A percentile compares a stretch with the other conserved stretches of the same genome.
These are phyloP conservation scores for Gentiana straminea DNA, from an alignment of 257 asterid genomes.

Conservation along the genomic window DNA sequence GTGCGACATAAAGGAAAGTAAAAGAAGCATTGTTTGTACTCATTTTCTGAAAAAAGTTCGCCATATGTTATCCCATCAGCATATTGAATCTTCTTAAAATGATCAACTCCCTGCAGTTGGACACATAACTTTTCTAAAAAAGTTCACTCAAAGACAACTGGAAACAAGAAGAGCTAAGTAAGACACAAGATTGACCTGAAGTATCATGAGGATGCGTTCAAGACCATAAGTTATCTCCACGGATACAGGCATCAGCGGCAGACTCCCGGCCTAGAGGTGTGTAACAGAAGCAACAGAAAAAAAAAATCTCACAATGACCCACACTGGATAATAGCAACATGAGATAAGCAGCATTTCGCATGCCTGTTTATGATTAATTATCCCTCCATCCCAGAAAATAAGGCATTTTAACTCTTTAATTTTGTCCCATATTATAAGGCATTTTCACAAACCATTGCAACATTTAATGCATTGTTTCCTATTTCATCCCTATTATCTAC, in stretches of 20 bases:
- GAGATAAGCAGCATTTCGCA: neutral
- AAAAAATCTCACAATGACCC: neutral
- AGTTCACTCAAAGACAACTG: slow-evolving; percentile 6
- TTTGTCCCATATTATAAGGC: no score
- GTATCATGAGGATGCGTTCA: slow-evolving; percentile 93
- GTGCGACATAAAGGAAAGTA: neutral
- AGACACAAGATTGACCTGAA: slow-evolving; percentile 58
- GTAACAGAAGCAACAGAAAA: slow-evolving; percentile 12
- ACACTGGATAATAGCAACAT: neutral
- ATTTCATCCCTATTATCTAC: no score
- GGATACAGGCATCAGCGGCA: slow-evolving; percentile 77
- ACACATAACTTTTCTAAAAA: slow-evolving; percentile 14
- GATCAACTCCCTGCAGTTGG: slow-evolving; percentile 86
- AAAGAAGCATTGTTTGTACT: slow-evolving; percentile 33
- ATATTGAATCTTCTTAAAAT: slow-evolving; percentile 91
- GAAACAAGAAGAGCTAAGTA: slow-evolving; percentile 12
- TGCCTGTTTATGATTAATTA: neutral
- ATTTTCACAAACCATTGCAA: no score
- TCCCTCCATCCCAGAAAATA: no score
- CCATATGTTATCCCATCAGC: slow-evolving; percentile 96
- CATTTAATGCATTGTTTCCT: no score
- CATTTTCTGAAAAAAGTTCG: slow-evolving; percentile 92
- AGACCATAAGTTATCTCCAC: slow-evolving; percentile 98
- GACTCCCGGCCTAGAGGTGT: slow-evolving; percentile 76
- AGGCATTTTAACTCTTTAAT: no score